A percentile compares a stretch with the other conserved stretches of the same genome.
Conservation (phyloP, 352 stramenopile genomes). For the Phytophthora foliorum region DNA sequence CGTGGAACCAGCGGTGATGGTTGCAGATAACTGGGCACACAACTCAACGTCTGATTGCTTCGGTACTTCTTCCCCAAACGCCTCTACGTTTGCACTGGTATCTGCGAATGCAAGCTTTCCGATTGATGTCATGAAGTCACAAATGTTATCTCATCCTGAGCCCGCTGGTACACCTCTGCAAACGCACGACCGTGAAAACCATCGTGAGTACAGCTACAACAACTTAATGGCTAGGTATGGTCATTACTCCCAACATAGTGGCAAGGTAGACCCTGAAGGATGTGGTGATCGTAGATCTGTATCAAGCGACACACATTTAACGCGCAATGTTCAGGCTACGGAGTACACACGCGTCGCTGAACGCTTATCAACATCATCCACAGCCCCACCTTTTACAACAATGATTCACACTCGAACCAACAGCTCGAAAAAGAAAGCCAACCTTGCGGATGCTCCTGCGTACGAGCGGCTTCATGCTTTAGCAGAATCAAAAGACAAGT, state of each 20-base stretch:
- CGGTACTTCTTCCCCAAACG: conserved; percentile 4
- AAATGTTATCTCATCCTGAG: conserved; percentile 2
- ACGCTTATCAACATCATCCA: conserved; percentile 9
- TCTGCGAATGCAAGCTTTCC: background rate
- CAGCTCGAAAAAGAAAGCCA: conserved; percentile 45
- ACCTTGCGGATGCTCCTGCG: conserved; percentile 43
- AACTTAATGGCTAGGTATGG: conserved; percentile 81
- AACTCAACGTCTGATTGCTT: conserved; percentile 17
- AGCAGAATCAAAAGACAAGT: conserved; percentile 78
- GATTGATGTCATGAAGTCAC: background rate
- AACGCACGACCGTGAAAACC: conserved; percentile 50
- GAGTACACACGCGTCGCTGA: conserved; percentile 41
- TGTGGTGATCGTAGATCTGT: conserved; percentile 12
- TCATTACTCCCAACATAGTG: conserved; percentile 75
- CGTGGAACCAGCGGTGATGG: background rate
- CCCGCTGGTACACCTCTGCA: conserved; percentile 1
- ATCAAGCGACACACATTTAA: conserved; percentile 39
- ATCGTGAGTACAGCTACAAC: conserved; percentile 78
- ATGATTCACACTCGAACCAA: conserved; percentile 15
- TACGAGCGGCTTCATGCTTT: conserved; percentile 78
- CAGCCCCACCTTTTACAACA: conserved; percentile 35
- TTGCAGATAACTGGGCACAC: conserved; percentile 23
- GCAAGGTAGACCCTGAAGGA: conserved; percentile 52
- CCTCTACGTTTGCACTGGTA: background rate
- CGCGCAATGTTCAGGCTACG: conserved; percentile 47